phyloP scores from a whole-genome alignment of 306 rosid species.

The Quercus cerris region DNA sequence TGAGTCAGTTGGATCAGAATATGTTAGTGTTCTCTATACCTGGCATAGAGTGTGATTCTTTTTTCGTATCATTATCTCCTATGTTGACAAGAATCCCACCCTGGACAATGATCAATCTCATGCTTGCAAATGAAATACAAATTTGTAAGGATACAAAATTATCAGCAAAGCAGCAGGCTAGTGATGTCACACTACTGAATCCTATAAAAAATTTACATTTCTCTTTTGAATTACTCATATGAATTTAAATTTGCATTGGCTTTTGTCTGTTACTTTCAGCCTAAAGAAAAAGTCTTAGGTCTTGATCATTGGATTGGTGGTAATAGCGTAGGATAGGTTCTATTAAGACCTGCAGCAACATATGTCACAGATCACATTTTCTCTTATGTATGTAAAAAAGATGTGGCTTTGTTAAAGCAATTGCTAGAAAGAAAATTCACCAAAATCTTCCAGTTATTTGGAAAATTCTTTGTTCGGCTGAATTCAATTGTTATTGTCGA shows the following conservation, averaged over 20 bases:
- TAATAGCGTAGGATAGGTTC: too few relatives aligned
- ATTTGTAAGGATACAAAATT: background rate
- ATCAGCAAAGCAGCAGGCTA: background rate
- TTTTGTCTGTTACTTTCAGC: background rate
- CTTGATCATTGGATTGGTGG: background rate
- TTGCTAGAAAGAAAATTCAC: too few relatives aligned
- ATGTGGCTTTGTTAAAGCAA: too few relatives aligned
- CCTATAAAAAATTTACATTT: too few relatives aligned
- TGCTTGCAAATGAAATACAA: constrained; percentile 5
- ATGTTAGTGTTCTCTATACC: constrained; percentile 36
- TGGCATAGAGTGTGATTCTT: constrained; percentile 36
- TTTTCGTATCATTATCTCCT: constrained; percentile 39
- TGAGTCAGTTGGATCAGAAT: constrained; percentile 64
- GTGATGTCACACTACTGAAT: background rate
- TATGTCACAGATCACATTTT: too few relatives aligned
- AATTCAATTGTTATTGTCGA: too few relatives aligned
- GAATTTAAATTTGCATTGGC: too few relatives aligned
- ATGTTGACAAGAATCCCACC: constrained; percentile 52
- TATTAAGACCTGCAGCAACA: too few relatives aligned
- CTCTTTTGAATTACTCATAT: too few relatives aligned
- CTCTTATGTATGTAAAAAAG: too few relatives aligned
- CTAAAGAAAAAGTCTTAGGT: background rate
- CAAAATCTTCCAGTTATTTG: too few relatives aligned
- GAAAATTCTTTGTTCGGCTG: too few relatives aligned
- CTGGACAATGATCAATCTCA: constrained; percentile 24